Evolutionary conservation across 2,329 filamentous ascomycete genomes (phyloP), one percentile per base, ranked within the genome.

Genomic region (Calonectria pteridis): DNA sequence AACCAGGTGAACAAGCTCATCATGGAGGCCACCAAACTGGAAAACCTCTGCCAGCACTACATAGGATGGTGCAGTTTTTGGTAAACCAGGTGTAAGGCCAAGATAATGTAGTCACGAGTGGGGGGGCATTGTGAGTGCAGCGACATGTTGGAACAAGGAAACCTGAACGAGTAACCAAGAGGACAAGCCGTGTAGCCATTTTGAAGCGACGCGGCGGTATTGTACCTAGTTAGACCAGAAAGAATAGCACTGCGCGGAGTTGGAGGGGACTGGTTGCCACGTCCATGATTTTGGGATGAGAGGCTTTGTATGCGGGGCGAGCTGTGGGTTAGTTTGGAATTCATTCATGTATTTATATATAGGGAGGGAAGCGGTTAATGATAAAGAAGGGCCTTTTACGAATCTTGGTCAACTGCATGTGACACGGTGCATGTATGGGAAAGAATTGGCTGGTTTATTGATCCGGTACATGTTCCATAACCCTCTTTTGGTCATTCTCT

Each of bases 61-160:
- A 98, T 98, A 80, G 97, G 97, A 76, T 98, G 96, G 96, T 98
- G 96, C 86, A 97, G 95, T 85, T 98, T 98, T 89, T 98, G 96
- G 96, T 98, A 85, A 82, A 72, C 35, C 28, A 43, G 62, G 23
- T 49, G n/a, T 11, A 16, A 33, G 49, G 31, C 26, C 29, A 63
- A 53, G 26, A n/a, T 29, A 49, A 11, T 49, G 28, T 9, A 28
- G 29, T 59, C 35, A 62, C 6, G 29, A 40, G 33, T 28, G 37
- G 23, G 33, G 23, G 18, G n/a, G n/a, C n/a, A 26, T 63, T 63
- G 35, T 63, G 5, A 28, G 23, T 43, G 35, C 31, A 29, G 35
- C n/a, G 46, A 49, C 33, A 55, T 50, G 29, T 13, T n/a, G 33
- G 29, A n/a, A 33, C 37, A 20, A 51, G 51, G 23, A 28, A 16